A percentile compares a stretch with the other conserved stretches of the same genome.
phyloP scores from a whole-genome alignment of 169 alveolate species.

The Cryptosporidium meleagridis region DNA sequence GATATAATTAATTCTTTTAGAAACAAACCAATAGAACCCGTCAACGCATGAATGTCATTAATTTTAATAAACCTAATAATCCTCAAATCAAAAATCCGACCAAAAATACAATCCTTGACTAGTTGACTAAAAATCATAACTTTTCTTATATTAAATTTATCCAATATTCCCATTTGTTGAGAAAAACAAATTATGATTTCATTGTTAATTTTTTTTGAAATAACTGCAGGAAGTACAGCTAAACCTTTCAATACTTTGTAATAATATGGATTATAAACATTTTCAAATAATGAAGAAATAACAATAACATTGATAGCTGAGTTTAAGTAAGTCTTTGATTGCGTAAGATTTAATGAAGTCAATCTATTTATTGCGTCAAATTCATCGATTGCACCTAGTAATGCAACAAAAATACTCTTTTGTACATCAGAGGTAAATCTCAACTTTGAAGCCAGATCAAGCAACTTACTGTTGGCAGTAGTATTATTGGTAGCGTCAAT shows the following conservation, averaged over 20 bases:
- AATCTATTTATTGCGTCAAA: conserved; percentile 47
- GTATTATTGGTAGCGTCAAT: not conserved
- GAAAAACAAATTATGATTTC: conserved; percentile 25
- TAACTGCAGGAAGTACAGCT: conserved; percentile 19
- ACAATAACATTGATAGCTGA: conserved; percentile 28
- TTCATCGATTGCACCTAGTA: conserved; percentile 41
- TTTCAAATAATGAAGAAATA: conserved; percentile 40
- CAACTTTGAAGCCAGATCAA: conserved; percentile 45
- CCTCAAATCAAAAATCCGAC: conserved; percentile 29
- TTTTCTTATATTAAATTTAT: conserved; percentile 33
- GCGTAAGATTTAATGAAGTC: conserved; percentile 17
- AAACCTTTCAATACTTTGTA: conserved; percentile 24
- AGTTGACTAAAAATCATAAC: conserved; percentile 16
- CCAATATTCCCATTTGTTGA: conserved; percentile 25
- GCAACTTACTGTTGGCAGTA: not conserved
- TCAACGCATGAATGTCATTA: conserved; percentile 6
- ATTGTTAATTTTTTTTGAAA: conserved; percentile 40
- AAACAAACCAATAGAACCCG: conserved; percentile 25
- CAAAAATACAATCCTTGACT: conserved; percentile 50
- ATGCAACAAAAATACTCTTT: conserved; percentile 62
- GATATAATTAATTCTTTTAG: conserved; percentile 23
- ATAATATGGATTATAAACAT: conserved; percentile 38
- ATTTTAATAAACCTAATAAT: conserved; percentile 18
- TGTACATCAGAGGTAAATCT: conserved; percentile 65
- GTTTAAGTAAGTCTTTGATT: conserved; percentile 24